Conservation (phyloP, 129 eudicot species). For the Cynara cardunculus region DNA sequence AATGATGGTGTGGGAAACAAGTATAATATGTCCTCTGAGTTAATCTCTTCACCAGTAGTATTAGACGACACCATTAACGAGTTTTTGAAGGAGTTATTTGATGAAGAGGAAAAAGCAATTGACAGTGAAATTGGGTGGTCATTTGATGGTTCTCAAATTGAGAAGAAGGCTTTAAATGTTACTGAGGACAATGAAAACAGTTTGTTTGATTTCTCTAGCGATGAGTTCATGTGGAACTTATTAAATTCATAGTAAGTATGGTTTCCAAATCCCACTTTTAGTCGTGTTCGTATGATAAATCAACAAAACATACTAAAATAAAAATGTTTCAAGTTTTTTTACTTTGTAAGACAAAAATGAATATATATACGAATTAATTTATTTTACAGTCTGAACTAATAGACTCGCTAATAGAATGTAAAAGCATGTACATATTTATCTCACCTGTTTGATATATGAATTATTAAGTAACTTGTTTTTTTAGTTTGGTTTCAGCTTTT, state of each 20-base stretch:
- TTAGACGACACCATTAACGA: neutral
- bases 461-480: too few relatives aligned
- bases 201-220: slow-evolving; percentile 7
- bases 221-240: slow-evolving; percentile 26
- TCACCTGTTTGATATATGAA: too few relatives aligned
- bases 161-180: neutral
- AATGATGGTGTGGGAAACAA: neutral
- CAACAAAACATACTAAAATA: neutral
- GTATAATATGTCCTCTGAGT: neutral
- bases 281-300: neutral
- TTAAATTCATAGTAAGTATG: neutral
- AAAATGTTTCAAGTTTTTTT: too few relatives aligned
- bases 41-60: neutral
- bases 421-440: neutral
- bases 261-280: neutral
- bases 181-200: neutral
- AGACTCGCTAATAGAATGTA: neutral
- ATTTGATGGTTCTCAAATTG: neutral
- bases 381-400: neutral
- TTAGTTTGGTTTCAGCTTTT: neutral
- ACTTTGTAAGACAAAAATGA: neutral
- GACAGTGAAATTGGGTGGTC: slow-evolving; percentile 13
- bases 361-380: neutral
- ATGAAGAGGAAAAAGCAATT: neutral
- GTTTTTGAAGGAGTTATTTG: slow-evolving; percentile 14